Percentiles rank a stretch among this genome's conserved stretches.
Evolutionary conservation across 2,329 filamentous ascomycete species (phyloP).

Genomic region (Madurella fahalii): DNA sequence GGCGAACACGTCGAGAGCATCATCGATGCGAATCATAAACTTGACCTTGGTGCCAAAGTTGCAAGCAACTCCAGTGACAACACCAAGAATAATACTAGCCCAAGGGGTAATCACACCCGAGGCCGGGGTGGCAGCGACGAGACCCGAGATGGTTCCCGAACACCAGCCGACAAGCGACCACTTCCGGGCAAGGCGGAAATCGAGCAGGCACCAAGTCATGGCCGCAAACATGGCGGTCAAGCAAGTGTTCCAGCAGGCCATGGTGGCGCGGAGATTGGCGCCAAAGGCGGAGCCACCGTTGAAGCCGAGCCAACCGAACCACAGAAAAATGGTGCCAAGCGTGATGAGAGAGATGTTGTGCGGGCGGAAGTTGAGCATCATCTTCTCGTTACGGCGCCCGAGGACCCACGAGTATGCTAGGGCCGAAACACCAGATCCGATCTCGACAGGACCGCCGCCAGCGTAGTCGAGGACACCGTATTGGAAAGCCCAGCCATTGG

Average conservation of each 20-base stretch:
- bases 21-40: constrained; percentile 61
- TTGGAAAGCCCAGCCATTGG: constrained; percentile 86
- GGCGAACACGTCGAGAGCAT: constrained; percentile 68
- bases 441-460: constrained; percentile 95
- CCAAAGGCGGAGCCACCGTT: constrained; percentile 95
- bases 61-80: constrained; percentile 61
- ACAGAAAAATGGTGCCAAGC: constrained; percentile 89
- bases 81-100: constrained; percentile 62
- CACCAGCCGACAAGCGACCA: constrained; percentile 81
- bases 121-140: constrained; percentile 66
- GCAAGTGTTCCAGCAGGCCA: constrained; percentile 98
- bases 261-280: constrained; percentile 86
- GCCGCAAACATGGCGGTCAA: constrained; percentile 87
- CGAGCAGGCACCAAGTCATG: constrained; percentile 90
- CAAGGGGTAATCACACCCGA: constrained; percentile 66
- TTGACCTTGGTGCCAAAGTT: constrained; percentile 68
- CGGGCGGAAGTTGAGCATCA: constrained; percentile 99
- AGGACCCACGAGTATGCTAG: constrained; percentile 95
- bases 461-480: constrained; percentile 96
- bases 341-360: constrained; percentile 98
- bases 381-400: constrained; percentile 93
- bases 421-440: constrained; percentile 87
- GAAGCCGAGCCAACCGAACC: constrained; percentile 99
- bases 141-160: constrained; percentile 66
- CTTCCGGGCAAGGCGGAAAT: constrained; percentile 90